A percentile compares a stretch with the other conserved stretches of the same genome.
These are phyloP conservation scores for Aspergillus sp. DNA, from an alignment of 2,329 filamentous ascomycete species.

Conservation along the genomic window DNA sequence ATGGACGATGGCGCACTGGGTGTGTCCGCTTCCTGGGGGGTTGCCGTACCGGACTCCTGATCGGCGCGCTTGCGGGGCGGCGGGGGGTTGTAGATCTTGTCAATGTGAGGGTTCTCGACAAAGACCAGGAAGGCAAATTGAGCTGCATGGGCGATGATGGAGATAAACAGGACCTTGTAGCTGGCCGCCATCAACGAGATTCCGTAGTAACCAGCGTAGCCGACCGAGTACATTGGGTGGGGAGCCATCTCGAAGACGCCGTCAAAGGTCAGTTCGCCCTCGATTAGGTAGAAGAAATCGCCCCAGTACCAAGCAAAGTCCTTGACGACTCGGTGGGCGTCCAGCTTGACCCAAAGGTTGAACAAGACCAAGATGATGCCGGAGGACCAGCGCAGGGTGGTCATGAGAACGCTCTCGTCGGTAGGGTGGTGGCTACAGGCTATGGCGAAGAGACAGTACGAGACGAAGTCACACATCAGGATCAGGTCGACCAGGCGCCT, in stretches of 20 bases:
- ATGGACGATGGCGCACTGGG: slow-evolving; percentile 23
- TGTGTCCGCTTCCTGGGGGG: slow-evolving; percentile 21
- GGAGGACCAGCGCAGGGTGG: slow-evolving; percentile 63
- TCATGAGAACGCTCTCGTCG: slow-evolving; percentile 61
- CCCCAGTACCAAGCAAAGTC: slow-evolving; percentile 99
- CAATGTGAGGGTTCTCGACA: slow-evolving; percentile 95
- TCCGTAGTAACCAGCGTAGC: slow-evolving; percentile 95
- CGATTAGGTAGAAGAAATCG: slow-evolving; percentile 97
- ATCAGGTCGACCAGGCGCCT: slow-evolving; percentile 92
- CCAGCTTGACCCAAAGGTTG: slow-evolving; percentile 97
- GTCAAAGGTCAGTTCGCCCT: slow-evolving; percentile 95
- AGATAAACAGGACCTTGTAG: slow-evolving; percentile 95
- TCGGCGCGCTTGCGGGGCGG: slow-evolving; percentile 52
- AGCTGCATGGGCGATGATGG: slow-evolving; percentile 83
- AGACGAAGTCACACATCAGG: slow-evolving; percentile 96
- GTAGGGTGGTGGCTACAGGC: slow-evolving; percentile 69
- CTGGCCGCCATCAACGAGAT: slow-evolving; percentile 97
- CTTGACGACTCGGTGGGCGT: slow-evolving; percentile 95
- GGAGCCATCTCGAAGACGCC: slow-evolving; percentile 98
- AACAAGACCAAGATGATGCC: slow-evolving; percentile 77
- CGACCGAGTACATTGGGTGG: slow-evolving; percentile 97
- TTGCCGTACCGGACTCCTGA: slow-evolving; percentile 19
- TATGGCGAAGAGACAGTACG: slow-evolving; percentile 91
- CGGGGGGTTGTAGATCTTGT: slow-evolving; percentile 92
- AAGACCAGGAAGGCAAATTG: slow-evolving; percentile 87